These are phyloP conservation scores for Lepidium sativum DNA, from an alignment of 345 rosid species.

Conservation along the genomic window DNA sequence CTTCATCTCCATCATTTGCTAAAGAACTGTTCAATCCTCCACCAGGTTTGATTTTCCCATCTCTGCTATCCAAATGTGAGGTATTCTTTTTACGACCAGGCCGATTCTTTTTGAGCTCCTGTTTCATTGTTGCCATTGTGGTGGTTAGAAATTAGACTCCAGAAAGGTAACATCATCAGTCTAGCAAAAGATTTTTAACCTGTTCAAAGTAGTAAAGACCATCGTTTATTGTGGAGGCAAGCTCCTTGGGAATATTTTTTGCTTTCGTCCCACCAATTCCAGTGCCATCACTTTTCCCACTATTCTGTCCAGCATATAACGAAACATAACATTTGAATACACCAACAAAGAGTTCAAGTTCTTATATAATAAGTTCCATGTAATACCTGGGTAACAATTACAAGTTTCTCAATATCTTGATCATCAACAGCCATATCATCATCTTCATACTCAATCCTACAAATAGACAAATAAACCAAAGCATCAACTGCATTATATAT, in stretches of 20 bases:
- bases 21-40: conserved; percentile 30
- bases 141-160: background rate
- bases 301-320: conserved; percentile 57
- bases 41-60: conserved; percentile 41
- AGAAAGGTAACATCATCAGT: background rate
- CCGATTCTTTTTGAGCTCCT: conserved; percentile 73
- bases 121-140: conserved; percentile 12
- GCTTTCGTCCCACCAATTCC: conserved; percentile 36
- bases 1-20: conserved; percentile 47
- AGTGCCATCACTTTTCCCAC: conserved; percentile 41
- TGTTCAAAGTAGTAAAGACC: conserved; percentile 94
- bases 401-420: conserved; percentile 88
- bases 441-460: conserved; percentile 78
- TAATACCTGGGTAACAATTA: conserved; percentile 89
- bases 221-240: conserved; percentile 79
- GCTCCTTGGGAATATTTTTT: conserved; percentile 57
- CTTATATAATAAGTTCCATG: background rate
- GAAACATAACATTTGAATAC: conserved; percentile 10
- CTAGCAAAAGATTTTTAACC: conserved; percentile 31
- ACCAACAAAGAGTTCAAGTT: background rate
- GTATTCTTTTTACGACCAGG: conserved; percentile 43
- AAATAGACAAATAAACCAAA: conserved; percentile 7
- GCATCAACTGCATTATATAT: conserved; percentile 2
- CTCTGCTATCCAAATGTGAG: conserved; percentile 47
- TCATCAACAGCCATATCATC: conserved; percentile 62